Evolutionary conservation across 768 basidiomycete species (phyloP).

Genomic region (Trametes cinnabarina): DNA sequence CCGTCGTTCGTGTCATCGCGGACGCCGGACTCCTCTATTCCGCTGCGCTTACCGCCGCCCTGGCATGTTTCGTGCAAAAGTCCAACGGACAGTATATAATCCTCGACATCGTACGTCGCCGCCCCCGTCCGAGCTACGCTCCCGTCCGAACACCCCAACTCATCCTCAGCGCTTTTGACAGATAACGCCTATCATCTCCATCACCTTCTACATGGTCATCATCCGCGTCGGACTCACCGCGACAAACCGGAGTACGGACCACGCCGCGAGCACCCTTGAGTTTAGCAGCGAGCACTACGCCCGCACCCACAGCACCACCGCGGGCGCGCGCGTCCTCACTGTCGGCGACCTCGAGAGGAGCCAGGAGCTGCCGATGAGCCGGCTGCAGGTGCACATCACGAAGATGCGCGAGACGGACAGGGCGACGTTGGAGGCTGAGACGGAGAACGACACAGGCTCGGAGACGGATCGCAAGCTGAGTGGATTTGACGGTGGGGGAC

Average conservation of each 20-base stretch:
- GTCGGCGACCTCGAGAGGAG: conserved; percentile 9
- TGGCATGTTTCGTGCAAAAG: conserved; percentile 25
- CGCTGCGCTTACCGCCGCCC: conserved; percentile 22
- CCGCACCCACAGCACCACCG: neutral
- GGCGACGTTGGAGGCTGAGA: neutral
- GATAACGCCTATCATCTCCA: conserved; percentile 27
- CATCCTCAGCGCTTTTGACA: neutral
- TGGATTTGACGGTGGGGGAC: neutral
- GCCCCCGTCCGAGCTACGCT: too few relatives aligned
- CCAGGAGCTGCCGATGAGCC: conserved; percentile 1
- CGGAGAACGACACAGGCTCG: neutral
- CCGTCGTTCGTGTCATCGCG: conserved; percentile 25
- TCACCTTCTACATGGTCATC: conserved; percentile 29
- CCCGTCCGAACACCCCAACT: too few relatives aligned
- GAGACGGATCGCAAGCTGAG: conserved; percentile 1
- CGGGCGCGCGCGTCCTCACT: neutral
- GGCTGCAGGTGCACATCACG: conserved; percentile 11
- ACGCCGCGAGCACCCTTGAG: neutral
- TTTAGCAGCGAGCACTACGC: neutral
- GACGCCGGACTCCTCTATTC: conserved; percentile 28
- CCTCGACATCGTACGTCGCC: conserved; percentile 24
- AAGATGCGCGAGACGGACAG: conserved; percentile 10
- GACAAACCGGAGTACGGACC: neutral
- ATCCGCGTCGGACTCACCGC: conserved; percentile 21
- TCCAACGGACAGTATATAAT: conserved; percentile 23